phyloP scores from a whole-genome alignment of 2,329 filamentous ascomycete species.

The Pseudocercospora ulei region DNA sequence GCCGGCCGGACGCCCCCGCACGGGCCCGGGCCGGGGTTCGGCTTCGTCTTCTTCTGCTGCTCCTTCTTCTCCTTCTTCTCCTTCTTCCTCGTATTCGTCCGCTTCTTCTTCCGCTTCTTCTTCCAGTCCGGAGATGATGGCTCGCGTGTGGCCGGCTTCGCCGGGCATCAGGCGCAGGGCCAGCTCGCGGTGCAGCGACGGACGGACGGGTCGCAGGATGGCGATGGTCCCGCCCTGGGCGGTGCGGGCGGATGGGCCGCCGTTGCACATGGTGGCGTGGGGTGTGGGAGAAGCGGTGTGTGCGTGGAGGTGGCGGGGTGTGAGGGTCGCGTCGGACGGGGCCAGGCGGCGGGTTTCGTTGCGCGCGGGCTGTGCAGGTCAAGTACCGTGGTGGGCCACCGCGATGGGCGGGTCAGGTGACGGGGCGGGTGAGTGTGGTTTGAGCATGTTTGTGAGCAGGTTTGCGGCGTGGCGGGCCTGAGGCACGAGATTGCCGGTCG shows the following conservation, averaged over 20 bases:
- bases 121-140: constrained; percentile 23
- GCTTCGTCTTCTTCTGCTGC: no score
- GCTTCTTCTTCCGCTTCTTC: not conserved
- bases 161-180: constrained; percentile 22
- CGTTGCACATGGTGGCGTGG: constrained; percentile 25
- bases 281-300: no score
- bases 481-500: no score
- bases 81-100: no score
- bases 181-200: constrained; percentile 18
- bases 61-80: no score
- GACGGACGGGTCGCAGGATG: constrained; percentile 22
- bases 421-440: constrained; percentile 5
- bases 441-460: constrained; percentile 6
- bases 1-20: not conserved
- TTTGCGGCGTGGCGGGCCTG: not conserved
- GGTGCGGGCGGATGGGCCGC: constrained; percentile 15
- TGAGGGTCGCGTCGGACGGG: no score
- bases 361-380: constrained; percentile 1
- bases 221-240: constrained; percentile 27
- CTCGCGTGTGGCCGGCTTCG: constrained; percentile 14
- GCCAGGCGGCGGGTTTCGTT: no score
- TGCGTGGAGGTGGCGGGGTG: no score
- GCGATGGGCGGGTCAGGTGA: constrained; percentile 6
- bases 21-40: not conserved
- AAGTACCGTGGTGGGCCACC: constrained; percentile 2